Base-by-base conservation (phyloP, 345 rosid species). In the Lepidium didymum region DNA sequence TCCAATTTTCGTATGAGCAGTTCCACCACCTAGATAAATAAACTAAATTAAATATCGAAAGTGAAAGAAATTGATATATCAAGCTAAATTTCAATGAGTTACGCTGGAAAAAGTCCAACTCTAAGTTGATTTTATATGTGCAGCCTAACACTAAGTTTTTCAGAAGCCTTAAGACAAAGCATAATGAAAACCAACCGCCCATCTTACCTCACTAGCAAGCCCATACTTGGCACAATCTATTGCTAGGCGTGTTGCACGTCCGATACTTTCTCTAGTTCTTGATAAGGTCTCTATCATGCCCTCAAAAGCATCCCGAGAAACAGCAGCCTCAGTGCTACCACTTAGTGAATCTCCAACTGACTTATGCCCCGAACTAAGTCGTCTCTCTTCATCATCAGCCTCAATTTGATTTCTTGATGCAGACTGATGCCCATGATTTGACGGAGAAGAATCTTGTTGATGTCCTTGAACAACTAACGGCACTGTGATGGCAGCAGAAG, bases 271-370 rank as follows among this genome's bases (percentile, higher is more conserved):
- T 78, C 85, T 91, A 19, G 99, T 91, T 83, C 99, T 87, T 13
- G 98, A 95, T 57, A 95, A 83, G 45, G 99, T 95, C 88, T 91
- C 99, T 73, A 91, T 76, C 99, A 95, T 95, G 68, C 98, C 99
- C 83, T 95, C 99, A 84, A 95, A 89, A 77, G 98, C 93, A 81
- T 95, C 99, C 37, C 98, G 90, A 54, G 98, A 86, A 79, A 91
- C 96, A 81, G 92, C 93, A 67, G 96, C 98, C 74, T 95, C 99
- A 57, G 92, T 91, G 46, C 88, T 89, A 70, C 92, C 89, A 80
- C 94, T 87, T 58, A 95, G 77, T 45, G 99, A 89, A 66, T 90
- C 87, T 61, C 87, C 92, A 67, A 77, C 81, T 72, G 81, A 81
- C 77, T 79, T 77, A 59, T 75, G 83, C 43, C 81, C 96, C 21